Evolutionary conservation across 805 yeast genomes (phyloP), one percentile per base, ranked within the genome.

Genomic region (Metschnikowia santaceciliae): DNA sequence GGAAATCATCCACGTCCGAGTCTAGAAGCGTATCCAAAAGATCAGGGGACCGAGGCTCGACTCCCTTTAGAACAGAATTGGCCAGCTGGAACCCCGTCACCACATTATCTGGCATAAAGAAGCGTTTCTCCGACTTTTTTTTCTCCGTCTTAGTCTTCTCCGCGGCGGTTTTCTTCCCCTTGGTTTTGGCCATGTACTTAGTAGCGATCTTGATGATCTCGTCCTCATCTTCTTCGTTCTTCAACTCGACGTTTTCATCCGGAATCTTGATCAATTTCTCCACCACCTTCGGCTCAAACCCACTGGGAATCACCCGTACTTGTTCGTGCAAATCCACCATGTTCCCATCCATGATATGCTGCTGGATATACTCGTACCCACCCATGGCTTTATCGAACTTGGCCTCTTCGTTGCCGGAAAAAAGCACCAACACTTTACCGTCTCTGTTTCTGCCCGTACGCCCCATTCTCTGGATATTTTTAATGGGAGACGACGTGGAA

Each of bases 381-480:
- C 78, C 85, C 86, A 89, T 82, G 0, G 98, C 91, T 57, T 84
- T 81, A 42, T 86, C 88, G 63, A 89, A 88, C 62, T 92, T 95
- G 5, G 69, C 61, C 49, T 85, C 81, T 67, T 94, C 99, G 55
- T 82, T 82, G 11, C 86, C 79, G 7, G 96, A 81, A 60, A 92
- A 81, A 4, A 94, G 67, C 35, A 91, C 68, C 3, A 89, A 70
- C 1, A 94, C 88, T 52, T 78, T 80, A 38, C 99, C 99, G 59
- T 88, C 90, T 59, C 97, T 74, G 63, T 90, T 89, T 69, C 99
- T 84, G 17, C 99, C 99, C 0, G 99, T 94, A 70, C 99, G 82
- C 26, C 99, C 99, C 95, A 94, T 90, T 59, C 99, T 74, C 65
- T 94, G 99, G 38, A 94, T 79, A 59, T 88, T 90, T 52, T 95